Base-by-base conservation (phyloP, 1,284 basidiomycete species). In the Binderoboletus segoi region DNA sequence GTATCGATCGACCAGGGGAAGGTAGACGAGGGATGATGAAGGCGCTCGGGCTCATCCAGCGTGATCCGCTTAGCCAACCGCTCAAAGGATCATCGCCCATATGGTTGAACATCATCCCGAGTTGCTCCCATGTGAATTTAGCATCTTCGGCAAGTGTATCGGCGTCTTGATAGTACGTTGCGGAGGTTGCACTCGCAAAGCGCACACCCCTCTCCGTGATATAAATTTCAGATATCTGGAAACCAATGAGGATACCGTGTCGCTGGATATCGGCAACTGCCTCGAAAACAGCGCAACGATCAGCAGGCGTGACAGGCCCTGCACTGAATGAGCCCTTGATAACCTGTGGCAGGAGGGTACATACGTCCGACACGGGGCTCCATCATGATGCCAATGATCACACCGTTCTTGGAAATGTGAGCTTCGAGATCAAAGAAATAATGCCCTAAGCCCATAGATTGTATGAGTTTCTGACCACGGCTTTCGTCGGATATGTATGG, bases 341-440 rank as follows among this genome's bases (percentile, higher is more conserved):
- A 38, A 43, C 37, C 37, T 8, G 37, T 44, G 12, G 24, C 4
- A 28, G 18, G 18, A 38, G n/a, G 13, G 18, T 26, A 67, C 69
- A 38, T 59, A 71, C 82, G 70, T 52, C 81, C 82, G 48, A 72
- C 55, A 8, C 71, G 65, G 16, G 76, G 65, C 58, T 82, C 81
- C 35, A 70, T 73, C 52, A 83, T 75, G 32, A 83, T 56, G 3
- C 82, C 81, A 30, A 79, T 66, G 8, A 82, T 61, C 12, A 64
- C 59, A 3, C 72, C 75, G 43, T 76, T 72, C 43, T 74, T 69
- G 26, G 77, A 63, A n/a, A 83, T 63, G 56, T 82, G 80, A 8
- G 75, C 81, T 30, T 80, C 60, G 38, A 79, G 65, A 33, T 76
- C 72, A 49, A 75, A 80, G 8, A 75, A 77, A 42, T 82, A 67